phyloP scores from a whole-genome alignment of 2,329 filamentous ascomycete genomes.

The Fusarium vanettenii region DNA sequence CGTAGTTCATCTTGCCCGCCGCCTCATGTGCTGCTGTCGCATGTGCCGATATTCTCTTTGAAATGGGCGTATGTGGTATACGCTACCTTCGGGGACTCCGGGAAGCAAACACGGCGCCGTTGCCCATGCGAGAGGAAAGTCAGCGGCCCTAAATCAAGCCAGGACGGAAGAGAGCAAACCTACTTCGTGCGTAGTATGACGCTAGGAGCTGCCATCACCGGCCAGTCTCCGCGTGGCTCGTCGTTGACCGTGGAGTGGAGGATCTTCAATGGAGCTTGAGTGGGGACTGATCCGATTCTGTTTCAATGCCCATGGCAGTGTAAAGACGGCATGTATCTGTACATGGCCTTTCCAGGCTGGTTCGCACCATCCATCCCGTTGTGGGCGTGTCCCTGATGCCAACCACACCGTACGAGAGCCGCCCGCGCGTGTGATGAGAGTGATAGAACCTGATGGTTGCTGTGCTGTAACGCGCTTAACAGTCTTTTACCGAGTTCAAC shows the following conservation, averaged over 20 bases:
- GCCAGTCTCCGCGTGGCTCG: slow-evolving; percentile 31
- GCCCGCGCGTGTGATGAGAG: slow-evolving; percentile 16
- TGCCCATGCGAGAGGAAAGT: background rate
- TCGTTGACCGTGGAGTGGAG: slow-evolving; percentile 27
- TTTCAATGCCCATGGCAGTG: slow-evolving; percentile 10
- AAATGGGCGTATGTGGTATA: background rate
- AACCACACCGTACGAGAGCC: slow-evolving; percentile 15
- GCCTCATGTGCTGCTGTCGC: background rate
- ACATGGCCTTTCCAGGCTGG: background rate
- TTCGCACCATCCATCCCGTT: background rate
- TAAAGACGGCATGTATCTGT: slow-evolving; percentile 20
- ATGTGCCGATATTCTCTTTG: background rate
- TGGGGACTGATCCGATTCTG: slow-evolving; percentile 32
- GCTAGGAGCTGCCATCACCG: slow-evolving; percentile 28
- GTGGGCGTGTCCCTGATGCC: slow-evolving; percentile 14
- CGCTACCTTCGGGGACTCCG: background rate
- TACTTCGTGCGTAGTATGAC: slow-evolving; percentile 2
- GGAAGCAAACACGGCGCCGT: background rate
- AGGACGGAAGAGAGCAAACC: slow-evolving; percentile 17
- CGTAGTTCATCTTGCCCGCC: slow-evolving; percentile 6
- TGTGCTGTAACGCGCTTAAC: slow-evolving; percentile 24
- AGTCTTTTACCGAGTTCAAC: background rate
- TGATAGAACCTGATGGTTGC: slow-evolving; percentile 1
- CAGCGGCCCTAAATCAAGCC: background rate
- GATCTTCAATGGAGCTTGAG: slow-evolving; percentile 32